Conservation (phyloP, 768 basidiomycete species). For the Tremella mesenterica region DNA sequence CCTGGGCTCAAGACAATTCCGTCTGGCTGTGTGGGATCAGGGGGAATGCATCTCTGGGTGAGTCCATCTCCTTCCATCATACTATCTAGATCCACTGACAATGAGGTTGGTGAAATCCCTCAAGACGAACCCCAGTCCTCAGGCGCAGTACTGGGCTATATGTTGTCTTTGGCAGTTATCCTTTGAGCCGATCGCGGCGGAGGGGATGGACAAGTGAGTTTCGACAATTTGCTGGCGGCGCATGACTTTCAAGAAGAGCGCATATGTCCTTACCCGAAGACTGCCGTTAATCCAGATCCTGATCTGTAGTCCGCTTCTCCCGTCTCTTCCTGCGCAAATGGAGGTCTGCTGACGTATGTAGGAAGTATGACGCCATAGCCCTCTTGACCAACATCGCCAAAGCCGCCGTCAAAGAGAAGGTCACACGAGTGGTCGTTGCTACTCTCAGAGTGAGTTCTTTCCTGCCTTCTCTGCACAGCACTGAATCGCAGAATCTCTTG, state of each 20-base stretch:
- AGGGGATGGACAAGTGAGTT: constrained; percentile 74
- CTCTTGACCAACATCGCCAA: constrained; percentile 75
- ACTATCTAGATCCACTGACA: background rate
- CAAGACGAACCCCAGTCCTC: constrained; percentile 70
- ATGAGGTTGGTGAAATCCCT: constrained; percentile 72
- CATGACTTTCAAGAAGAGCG: no score
- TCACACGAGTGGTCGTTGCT: constrained; percentile 83
- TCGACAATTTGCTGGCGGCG: background rate
- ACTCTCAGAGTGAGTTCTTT: constrained; percentile 63
- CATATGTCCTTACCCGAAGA: no score
- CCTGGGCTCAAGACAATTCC: constrained; percentile 67
- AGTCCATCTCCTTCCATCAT: constrained; percentile 49
- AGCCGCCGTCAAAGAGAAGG: constrained; percentile 90
- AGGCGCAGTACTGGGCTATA: constrained; percentile 89
- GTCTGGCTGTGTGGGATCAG: constrained; percentile 67
- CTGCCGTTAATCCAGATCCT: no score
- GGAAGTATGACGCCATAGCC: constrained; percentile 83
- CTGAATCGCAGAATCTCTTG: constrained; percentile 64
- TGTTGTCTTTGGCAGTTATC: constrained; percentile 91
- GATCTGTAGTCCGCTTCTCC: no score
- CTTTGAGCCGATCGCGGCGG: constrained; percentile 76
- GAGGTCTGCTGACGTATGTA: constrained; percentile 39
- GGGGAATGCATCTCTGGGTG: constrained; percentile 44
- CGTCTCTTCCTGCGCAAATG: no score
- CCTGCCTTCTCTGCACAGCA: background rate